Base-by-base conservation (phyloP, 371 early-diverging fungal genomes). In the Circinella umbellata region DNA sequence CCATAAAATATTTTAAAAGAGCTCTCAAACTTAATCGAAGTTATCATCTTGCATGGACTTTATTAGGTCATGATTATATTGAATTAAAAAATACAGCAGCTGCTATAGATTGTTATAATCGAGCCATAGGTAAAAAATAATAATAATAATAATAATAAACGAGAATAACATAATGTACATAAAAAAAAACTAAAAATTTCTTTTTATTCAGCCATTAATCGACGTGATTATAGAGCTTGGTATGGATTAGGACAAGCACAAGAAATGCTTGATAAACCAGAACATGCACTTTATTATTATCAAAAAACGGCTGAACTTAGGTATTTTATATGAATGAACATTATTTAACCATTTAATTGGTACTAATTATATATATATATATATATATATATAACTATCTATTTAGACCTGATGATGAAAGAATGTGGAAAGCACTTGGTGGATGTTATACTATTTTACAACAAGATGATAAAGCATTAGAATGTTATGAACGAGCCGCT, bases 21-120 rank as follows among this genome's bases (percentile, higher is more conserved):
- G 96, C 97, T 0, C 71, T 96, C 7, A 86, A 92, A 74, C 85
- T 98, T 62, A 88, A 95, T 68, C 86, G 89, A 35, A 84, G 85
- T 64, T 94, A 92, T 74, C 78, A 91, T 46, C 84, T 92, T 5
- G 95, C 94, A 2, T 97, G 97, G 93, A 96, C 95, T 0, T 83
- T 99, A 66, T 83, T 99, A 71, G 99, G 99, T 3, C 98, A 99
- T 75, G 97, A 98, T 75, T 98, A 95, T 70, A 81, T 98, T 60
- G 97, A 98, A 73, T 65, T 94, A 77, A 95, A 95, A 66, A 94
- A 96, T 66, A 87, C 92, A 3, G 85, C 89, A 37, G 93, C 94
- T 11, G 98, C 98, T 3, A 90, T 98, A 5, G 93, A 95, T 71
- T 92, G 95, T 13, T 99, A 97, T 73, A 83, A 95, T 47, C 80